A percentile compares a stretch with the other conserved stretches of the same genome.
Evolutionary conservation across 1,284 basidiomycete genomes (phyloP).

Genomic region (Psilocybe mexicana): DNA sequence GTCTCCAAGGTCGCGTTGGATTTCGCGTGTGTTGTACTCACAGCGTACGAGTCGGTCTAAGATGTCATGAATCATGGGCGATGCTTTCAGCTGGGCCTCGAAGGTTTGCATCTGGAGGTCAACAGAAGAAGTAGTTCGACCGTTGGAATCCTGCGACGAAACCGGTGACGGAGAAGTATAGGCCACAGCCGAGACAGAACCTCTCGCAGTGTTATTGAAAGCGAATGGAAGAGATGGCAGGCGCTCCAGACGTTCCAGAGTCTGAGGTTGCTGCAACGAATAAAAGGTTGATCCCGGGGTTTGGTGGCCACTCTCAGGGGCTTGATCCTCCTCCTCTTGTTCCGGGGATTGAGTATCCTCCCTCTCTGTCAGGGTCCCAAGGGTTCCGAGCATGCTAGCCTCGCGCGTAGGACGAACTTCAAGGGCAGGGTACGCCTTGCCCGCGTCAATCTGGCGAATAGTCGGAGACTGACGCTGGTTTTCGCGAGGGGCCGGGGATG

Average conservation of each 20-base stretch:
- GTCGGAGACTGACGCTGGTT: conserved; percentile 46
- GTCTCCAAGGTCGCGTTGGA: conserved; percentile 73
- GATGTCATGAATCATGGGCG: conserved; percentile 74
- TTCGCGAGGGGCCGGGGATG: conserved; percentile 37
- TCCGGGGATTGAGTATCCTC: conserved; percentile 42
- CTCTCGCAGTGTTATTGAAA: conserved; percentile 28
- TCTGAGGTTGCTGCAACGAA: conserved; percentile 29
- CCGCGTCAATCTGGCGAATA: conserved; percentile 46
- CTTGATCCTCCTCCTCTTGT: conserved; percentile 22
- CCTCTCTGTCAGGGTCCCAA: conserved; percentile 55
- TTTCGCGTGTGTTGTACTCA: conserved; percentile 70
- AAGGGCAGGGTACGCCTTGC: conserved; percentile 42
- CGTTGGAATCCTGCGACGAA: conserved; percentile 73
- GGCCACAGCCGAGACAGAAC: conserved; percentile 41
- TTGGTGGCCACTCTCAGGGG: conserved; percentile 34
- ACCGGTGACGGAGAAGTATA: conserved; percentile 71
- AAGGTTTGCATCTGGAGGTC: conserved; percentile 43
- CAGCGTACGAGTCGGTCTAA: conserved; percentile 73
- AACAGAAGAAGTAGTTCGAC: conserved; percentile 43
- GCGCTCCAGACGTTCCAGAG: conserved; percentile 35
- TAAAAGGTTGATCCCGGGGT: conserved; percentile 26
- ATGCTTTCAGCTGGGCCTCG: conserved; percentile 71
- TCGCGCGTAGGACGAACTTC: conserved; percentile 49
- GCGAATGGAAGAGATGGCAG: conserved; percentile 40
- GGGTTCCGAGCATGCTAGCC: conserved; percentile 47